Base-by-base conservation (phyloP, 2,329 filamentous ascomycete genomes). In the Penicillium freii region DNA sequence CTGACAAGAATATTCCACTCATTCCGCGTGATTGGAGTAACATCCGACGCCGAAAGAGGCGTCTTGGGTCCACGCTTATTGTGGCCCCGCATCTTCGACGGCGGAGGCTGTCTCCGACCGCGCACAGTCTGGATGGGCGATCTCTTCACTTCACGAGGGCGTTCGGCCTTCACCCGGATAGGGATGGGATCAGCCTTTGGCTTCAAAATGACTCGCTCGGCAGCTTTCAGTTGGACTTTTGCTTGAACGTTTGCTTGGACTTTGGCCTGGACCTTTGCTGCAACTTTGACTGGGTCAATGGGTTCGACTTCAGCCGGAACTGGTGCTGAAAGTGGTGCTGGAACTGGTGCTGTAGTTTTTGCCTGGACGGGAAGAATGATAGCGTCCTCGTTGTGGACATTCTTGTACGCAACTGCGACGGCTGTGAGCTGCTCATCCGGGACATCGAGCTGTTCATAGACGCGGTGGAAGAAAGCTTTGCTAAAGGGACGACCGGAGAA, bases 401-500 rank as follows among this genome's bases (percentile, higher is more conserved):
- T 59, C 44, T 71, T 68, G 59, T 78, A 77, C 4, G 70, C 65
- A 19, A 60, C 55, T 10, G 73, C 73, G 8, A 78, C 67, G n/a
- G 68, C 65, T 10, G 71, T 63, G 13, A 78, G 66, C 7, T 75
- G 65, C 2, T 72, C 67, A 36, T 77, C 73, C 5, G 64, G 60
- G 3, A 78, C 69, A 49, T 75, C 65, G 1, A 78, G 59, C 39
- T 78, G 75, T 40, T 77, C 73, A 56, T 79, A 78, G 21, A 77
- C 71, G 29, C 75, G 71, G 49, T 75, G 71, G 60, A 79, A 76
- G 56, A 78, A 79, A 5, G 69, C 72, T 54, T 74, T 73, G 64
- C 73, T 77, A 60, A 78, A 77, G 5, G 73, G 73, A 6, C 75
- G 74, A 34, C 75, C 74, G 47, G 73, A 68, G 60, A 75, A 76